Evolutionary conservation across 2,329 filamentous ascomycete species (phyloP), one percentile per base, ranked within the genome.

Genomic region (Epichloe aotearoae): DNA sequence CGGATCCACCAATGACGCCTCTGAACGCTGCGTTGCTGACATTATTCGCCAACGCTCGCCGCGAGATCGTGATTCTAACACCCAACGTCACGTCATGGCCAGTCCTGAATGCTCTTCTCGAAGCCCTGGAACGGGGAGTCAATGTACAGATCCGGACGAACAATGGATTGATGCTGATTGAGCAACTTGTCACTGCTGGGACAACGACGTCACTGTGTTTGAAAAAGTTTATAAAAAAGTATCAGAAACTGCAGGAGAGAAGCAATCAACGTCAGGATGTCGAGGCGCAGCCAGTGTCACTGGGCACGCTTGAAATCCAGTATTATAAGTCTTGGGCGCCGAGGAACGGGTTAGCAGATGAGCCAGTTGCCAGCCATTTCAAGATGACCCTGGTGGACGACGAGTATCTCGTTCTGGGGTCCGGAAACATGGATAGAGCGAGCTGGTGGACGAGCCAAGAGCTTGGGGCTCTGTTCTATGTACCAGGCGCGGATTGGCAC

Each of bases 361-460:
- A 86, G 59, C 84, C 86, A 0, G 79, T 84, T 2, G 82, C 88
- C 49, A 83, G 81, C 4, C 88, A 94, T 66, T 70, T 91, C 52
- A 94, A 94, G 65, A 74, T 89, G 61, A 84, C 80, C 1, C 73
- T 89, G 50, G 76, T 91, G 3, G 88, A 94, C 62, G 72, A 73
- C 1, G 72, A 80, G 54, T 79, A 81, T 19, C 71, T 83, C 1
- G 73, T 93, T 1, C 68, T 93, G 3, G 88, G 88, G 0, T 90
- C 85, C 17, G 87, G 86, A 1, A 94, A 94, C 62, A 80, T 90
- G 74, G 88, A 94, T 66, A 77, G 87, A 1, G 86, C 88, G 7
- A 90, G 85, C 62, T 93, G 86, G 85, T 90, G 80, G 66, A 93
- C 88, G 5, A 90, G 85, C 63, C 88, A 93, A 66, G 88, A 94